A percentile compares a stretch with the other conserved stretches of the same genome.
Evolutionary conservation across 495 filamentous ascomycete genomes (phyloP).

Genomic region (Entonaema liquescens): DNA sequence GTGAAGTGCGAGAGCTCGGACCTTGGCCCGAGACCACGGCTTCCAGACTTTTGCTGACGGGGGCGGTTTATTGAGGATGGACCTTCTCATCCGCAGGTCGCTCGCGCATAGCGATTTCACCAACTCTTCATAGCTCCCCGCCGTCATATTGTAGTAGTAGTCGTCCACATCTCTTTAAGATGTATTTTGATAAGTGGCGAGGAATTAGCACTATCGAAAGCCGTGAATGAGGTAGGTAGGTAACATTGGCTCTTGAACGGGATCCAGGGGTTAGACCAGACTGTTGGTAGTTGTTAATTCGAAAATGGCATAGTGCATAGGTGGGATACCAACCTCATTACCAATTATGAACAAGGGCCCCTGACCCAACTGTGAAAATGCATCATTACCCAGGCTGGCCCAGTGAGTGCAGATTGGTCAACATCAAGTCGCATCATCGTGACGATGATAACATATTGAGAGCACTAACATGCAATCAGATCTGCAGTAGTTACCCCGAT

Average conservation of each 20-base stretch:
- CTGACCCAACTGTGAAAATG: too few species aligned
- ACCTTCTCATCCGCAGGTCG: not conserved
- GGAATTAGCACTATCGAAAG: not conserved
- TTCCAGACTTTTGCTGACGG: not conserved
- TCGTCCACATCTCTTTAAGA: not conserved
- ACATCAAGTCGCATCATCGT: too few species aligned
- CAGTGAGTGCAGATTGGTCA: too few species aligned
- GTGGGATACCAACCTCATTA: not conserved
- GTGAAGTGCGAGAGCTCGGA: not conserved
- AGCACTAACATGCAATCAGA: too few species aligned
- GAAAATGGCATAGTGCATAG: not conserved
- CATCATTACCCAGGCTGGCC: too few species aligned
- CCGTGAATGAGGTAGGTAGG: not conserved
- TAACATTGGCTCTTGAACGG: too few species aligned
- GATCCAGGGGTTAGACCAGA: not conserved
- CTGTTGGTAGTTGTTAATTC: not conserved
- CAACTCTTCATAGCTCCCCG: not conserved
- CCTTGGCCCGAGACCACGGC: slow-evolving; percentile 3
- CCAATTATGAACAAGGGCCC: not conserved
- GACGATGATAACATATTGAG: too few species aligned
- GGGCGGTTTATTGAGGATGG: not conserved
- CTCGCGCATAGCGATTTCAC: not conserved
- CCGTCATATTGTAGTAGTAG: not conserved
- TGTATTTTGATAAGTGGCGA: not conserved
- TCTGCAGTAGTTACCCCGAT: too few species aligned